Evolutionary conservation across 2,329 filamentous ascomycete genomes (phyloP).

Genomic region (Talaromyces rugulosus): DNA sequence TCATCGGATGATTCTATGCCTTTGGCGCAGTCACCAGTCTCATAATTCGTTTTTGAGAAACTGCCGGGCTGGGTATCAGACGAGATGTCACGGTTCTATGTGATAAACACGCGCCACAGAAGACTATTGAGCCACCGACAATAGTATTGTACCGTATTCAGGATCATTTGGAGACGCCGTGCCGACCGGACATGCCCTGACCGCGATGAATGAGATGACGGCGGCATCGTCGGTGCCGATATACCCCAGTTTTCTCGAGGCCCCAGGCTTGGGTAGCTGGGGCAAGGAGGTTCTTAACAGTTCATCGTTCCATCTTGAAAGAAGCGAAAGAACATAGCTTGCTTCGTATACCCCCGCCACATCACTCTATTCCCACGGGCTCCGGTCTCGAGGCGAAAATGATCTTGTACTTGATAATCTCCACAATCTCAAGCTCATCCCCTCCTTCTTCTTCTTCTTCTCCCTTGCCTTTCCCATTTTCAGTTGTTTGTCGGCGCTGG

Average conservation of each 20-base stretch:
- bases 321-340: background rate
- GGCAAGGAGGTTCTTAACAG: background rate
- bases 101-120: background rate
- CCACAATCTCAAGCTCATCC: conserved; percentile 63
- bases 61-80: background rate
- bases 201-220: background rate
- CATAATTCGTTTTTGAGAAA: background rate
- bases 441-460: conserved; percentile 16
- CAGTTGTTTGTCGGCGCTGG: conserved; percentile 39
- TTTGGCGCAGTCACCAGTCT: background rate
- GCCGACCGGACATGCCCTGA: background rate
- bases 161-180: background rate
- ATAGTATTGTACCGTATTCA: background rate
- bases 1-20: background rate
- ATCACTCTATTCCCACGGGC: conserved; percentile 57
- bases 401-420: conserved; percentile 82
- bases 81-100: background rate
- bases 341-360: background rate
- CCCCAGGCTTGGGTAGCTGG: background rate
- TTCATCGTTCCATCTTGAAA: background rate
- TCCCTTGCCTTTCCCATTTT: background rate
- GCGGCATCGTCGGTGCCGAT: background rate
- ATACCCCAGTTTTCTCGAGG: background rate
- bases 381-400: conserved; percentile 81
- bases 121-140: background rate